Evolutionary conservation across 768 basidiomycete species (phyloP).

Genomic region (Scleroderma bovista): DNA sequence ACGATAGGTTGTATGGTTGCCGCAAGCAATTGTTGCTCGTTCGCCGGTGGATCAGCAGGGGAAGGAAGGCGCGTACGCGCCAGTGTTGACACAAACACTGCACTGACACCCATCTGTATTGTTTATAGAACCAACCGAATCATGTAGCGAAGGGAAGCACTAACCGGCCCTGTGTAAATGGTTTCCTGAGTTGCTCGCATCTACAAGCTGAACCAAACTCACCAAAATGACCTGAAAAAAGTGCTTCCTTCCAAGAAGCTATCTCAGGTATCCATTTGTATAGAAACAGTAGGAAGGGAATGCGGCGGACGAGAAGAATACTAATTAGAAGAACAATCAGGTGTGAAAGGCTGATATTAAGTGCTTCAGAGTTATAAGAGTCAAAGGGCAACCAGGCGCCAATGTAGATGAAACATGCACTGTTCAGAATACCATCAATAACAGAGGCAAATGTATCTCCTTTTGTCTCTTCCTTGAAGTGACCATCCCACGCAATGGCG

Average conservation of each 20-base stretch:
- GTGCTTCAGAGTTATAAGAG: constrained; percentile 46
- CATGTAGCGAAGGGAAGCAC: constrained; percentile 16
- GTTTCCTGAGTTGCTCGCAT: constrained; percentile 2
- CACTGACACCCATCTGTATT: constrained; percentile 81
- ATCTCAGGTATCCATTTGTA: constrained; percentile 90
- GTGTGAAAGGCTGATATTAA: constrained; percentile 67
- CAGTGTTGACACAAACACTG: constrained; percentile 81
- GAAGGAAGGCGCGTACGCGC: constrained; percentile 57
- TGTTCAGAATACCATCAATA: constrained; percentile 82
- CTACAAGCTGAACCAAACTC: constrained; percentile 8
- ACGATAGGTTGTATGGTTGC: constrained; percentile 76
- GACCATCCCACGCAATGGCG: constrained; percentile 89
- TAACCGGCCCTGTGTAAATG: constrained; percentile 43
- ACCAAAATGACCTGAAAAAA: constrained; percentile 93
- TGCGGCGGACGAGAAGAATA: constrained; percentile 71
- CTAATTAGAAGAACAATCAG: constrained; percentile 60
- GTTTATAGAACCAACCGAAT: not conserved
- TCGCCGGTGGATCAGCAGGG: constrained; percentile 54
- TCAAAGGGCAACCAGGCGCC: constrained; percentile 84
- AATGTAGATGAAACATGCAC: constrained; percentile 74
- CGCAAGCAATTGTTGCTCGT: constrained; percentile 69
- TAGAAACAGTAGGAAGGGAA: constrained; percentile 71
- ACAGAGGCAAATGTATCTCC: constrained; percentile 86
- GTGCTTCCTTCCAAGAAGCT: constrained; percentile 73
- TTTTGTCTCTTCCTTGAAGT: constrained; percentile 76